Evolutionary conservation across 2,329 filamentous ascomycete genomes (phyloP), one percentile per base, ranked within the genome.

Genomic region (Aspergillus hiratsukae): DNA sequence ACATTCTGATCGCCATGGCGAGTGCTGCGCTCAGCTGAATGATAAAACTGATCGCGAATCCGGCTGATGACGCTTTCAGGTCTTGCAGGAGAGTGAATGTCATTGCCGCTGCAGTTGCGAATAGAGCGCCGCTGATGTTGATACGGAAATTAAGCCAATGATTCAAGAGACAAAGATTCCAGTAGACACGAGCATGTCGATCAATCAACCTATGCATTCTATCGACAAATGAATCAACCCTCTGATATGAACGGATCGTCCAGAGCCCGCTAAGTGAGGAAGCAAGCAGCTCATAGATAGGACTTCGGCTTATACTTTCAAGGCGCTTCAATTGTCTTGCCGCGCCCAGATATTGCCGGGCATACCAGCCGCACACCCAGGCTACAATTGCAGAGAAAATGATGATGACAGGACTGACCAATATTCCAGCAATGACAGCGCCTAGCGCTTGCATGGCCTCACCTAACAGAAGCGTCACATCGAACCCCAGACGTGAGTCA

Each of bases 231-330:
- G 80, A 78, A 27, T 83, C 78, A 0, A 79, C 76, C 76, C 89
- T 90, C 59, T 84, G 83, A 61, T 88, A 92, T 0, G 86, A 86
- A 19, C 89, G 83, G 51, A 92, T 89, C 0, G 88, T 91, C 2
- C 83, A 79, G 27, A 92, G 82, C 8, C 89, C 89, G 0, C 83
- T 81, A 10, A 92, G 80, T 0, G 87, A 83, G 1, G 87, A 84
- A 19, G 86, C 86, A 65, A 91, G 91, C 62, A 89, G 84, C 69
- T 91, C 88, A 64, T 90, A 91, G 1, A 92, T 84, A 0, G 89
- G 89, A 0, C 86, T 89, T 72, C 91, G 91, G 56, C 84, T 81
- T 9, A 82, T 89, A 61, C 85, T 89, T 71, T 92, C 89, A 3
- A 92, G 80, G 6, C 89, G 80, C 74, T 91, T 91, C 58, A 87